Conservation (phyloP, 208 protist species). For the Jaenimonas drosophilae region DNA sequence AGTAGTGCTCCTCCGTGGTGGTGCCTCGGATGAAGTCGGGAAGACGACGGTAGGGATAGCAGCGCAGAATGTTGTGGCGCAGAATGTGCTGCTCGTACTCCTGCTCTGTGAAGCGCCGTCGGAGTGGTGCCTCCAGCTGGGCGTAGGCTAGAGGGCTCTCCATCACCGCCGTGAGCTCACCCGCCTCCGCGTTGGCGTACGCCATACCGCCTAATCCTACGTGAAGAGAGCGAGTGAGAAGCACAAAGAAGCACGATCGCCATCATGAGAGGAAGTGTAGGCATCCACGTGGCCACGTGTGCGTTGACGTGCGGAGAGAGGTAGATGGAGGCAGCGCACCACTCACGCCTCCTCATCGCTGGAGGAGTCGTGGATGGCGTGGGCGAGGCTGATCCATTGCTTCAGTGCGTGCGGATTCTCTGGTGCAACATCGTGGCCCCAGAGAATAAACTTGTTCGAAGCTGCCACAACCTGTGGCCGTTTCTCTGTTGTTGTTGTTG, state of each 20-base stretch:
- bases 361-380: background rate
- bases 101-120: slow-evolving; percentile 38
- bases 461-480: background rate
- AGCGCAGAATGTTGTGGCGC: slow-evolving; percentile 32
- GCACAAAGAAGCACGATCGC: no score
- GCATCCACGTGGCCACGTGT: no score
- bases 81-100: slow-evolving; percentile 37
- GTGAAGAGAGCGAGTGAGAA: no score
- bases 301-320: no score
- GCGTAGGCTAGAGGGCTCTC: slow-evolving; percentile 38
- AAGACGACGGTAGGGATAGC: slow-evolving; percentile 51
- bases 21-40: slow-evolving; percentile 36
- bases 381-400: background rate
- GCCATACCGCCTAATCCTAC: no score
- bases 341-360: background rate
- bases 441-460: background rate
- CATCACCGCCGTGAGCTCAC: slow-evolving; percentile 52
- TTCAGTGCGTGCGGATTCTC: no score
- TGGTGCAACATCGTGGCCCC: background rate
- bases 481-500: no score
- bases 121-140: slow-evolving; percentile 36
- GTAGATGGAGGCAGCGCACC: background rate
- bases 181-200: slow-evolving; percentile 11
- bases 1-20: slow-evolving; percentile 59
- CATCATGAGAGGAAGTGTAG: no score